A percentile compares a stretch with the other conserved stretches of the same genome.
Conservation (phyloP, 768 basidiomycete genomes). For the Agaricus subrufescens region DNA sequence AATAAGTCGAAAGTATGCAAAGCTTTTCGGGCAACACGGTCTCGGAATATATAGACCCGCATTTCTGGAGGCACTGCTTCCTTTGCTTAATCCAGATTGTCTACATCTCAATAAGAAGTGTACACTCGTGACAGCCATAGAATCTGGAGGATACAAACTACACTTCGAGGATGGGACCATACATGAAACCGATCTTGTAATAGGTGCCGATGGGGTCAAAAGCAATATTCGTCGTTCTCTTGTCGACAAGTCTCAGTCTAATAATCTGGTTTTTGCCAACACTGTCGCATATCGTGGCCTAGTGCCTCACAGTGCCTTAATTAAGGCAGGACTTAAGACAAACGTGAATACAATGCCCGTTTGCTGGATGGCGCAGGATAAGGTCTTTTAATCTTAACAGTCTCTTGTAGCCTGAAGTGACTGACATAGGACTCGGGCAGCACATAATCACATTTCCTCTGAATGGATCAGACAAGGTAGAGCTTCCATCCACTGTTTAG, state of each 20-base stretch:
- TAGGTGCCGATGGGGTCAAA: slow-evolving; percentile 53
- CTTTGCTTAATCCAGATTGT: slow-evolving; percentile 33
- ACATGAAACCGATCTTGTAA: slow-evolving; percentile 41
- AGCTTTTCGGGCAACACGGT: slow-evolving; percentile 28
- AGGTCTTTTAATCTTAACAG: slow-evolving; percentile 26
- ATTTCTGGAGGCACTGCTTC: slow-evolving; percentile 44
- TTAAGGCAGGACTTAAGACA: slow-evolving; percentile 37
- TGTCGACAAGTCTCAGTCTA: slow-evolving; percentile 18
- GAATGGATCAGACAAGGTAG: slow-evolving; percentile 34
- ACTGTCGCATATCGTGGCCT: slow-evolving; percentile 47
- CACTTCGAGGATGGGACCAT: slow-evolving; percentile 46
- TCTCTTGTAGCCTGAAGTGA: neutral
- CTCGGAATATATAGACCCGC: slow-evolving; percentile 43
- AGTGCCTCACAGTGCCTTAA: slow-evolving; percentile 33
- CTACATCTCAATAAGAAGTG: slow-evolving; percentile 51
- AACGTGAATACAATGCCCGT: slow-evolving; percentile 29
- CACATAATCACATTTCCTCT: slow-evolving; percentile 53
- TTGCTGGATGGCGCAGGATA: slow-evolving; percentile 40
- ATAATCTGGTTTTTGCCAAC: slow-evolving; percentile 36
- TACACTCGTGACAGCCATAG: slow-evolving; percentile 23
- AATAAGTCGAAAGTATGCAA: slow-evolving; percentile 25
- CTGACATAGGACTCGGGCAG: slow-evolving; percentile 20
- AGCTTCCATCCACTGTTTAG: slow-evolving; percentile 7
- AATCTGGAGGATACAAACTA: slow-evolving; percentile 26
- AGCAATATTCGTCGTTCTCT: slow-evolving; percentile 39